Evolutionary conservation across 1,284 basidiomycete genomes (phyloP).

Genomic region (Apiotrichum sp.): DNA sequence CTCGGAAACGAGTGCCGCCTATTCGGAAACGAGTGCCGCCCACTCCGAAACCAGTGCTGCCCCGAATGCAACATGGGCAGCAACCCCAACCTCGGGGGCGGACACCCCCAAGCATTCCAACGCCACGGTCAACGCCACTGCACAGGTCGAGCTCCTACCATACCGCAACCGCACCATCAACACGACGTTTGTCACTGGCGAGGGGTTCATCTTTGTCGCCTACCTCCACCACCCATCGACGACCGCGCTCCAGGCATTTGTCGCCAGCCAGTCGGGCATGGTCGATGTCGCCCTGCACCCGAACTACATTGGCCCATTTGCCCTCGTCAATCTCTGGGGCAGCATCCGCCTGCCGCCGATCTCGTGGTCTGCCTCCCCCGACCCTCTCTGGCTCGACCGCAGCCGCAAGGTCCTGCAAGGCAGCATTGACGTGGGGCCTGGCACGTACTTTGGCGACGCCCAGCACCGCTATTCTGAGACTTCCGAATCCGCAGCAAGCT

Average conservation of each 20-base stretch:
- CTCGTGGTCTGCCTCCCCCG: constrained; percentile 5
- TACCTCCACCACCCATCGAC: constrained; percentile 39
- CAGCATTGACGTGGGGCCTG: constrained; percentile 19
- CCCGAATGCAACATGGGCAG: too few species aligned
- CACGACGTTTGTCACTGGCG: constrained; percentile 35
- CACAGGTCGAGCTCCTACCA: background rate
- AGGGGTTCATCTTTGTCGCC: constrained; percentile 34
- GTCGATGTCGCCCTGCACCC: constrained; percentile 37
- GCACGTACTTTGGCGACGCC: constrained; percentile 17
- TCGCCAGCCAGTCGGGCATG: constrained; percentile 32
- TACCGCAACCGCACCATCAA: constrained; percentile 21
- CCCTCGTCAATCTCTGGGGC: constrained; percentile 36
- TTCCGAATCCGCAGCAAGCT: constrained; percentile 15
- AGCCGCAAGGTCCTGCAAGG: constrained; percentile 22
- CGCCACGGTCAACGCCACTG: background rate
- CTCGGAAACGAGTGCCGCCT: too few species aligned
- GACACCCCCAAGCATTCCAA: background rate
- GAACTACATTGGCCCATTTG: constrained; percentile 42
- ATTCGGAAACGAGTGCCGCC: too few species aligned
- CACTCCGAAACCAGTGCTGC: too few species aligned
- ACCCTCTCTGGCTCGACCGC: constrained; percentile 24
- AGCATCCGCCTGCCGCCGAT: constrained; percentile 24
- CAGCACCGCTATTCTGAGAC: constrained; percentile 22
- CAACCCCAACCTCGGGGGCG: background rate
- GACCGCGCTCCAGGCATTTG: constrained; percentile 26